Percentiles rank a stretch among this genome's conserved stretches.
Evolutionary conservation across 441 rosid genomes (phyloP).

Genomic region (Pelargonium fulgidum): DNA sequence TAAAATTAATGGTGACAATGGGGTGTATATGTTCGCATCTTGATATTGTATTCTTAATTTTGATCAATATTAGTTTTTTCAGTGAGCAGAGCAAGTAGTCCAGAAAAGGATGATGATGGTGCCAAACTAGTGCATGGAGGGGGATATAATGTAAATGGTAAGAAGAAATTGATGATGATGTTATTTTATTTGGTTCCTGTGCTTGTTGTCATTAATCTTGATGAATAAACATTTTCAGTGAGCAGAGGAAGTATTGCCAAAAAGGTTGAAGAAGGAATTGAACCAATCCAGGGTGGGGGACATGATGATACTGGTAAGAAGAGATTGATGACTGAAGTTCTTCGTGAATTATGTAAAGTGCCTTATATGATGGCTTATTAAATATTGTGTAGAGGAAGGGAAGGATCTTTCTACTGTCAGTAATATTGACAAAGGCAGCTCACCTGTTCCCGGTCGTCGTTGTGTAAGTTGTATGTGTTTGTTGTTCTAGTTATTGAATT

Average conservation of each 20-base stretch:
- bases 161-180: constrained; percentile 1
- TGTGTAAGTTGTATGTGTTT: constrained; percentile 99
- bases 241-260: constrained; percentile 44
- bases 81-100: constrained; percentile 9
- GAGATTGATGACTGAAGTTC: constrained; percentile 22
- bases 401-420: constrained; percentile 32
- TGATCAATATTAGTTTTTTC: not conserved
- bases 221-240: constrained; percentile 34
- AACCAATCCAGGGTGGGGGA: constrained; percentile 27
- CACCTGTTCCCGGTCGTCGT: constrained; percentile 64
- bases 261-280: constrained; percentile 32
- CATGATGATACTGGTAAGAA: constrained; percentile 41
- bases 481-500: constrained; percentile 43
- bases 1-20: not conserved
- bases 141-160: constrained; percentile 1
- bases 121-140: not conserved
- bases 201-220: constrained; percentile 15
- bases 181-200: not conserved
- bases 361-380: constrained; percentile 24
- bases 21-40: not conserved
- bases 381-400: constrained; percentile 39
- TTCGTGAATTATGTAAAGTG: constrained; percentile 23
- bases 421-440: constrained; percentile 37
- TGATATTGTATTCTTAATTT: not conserved
- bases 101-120: constrained; percentile 7